These are phyloP conservation scores for Oryza meridionalis DNA, from an alignment of 176 grass and related monocot genomes.

Conservation along the genomic window DNA sequence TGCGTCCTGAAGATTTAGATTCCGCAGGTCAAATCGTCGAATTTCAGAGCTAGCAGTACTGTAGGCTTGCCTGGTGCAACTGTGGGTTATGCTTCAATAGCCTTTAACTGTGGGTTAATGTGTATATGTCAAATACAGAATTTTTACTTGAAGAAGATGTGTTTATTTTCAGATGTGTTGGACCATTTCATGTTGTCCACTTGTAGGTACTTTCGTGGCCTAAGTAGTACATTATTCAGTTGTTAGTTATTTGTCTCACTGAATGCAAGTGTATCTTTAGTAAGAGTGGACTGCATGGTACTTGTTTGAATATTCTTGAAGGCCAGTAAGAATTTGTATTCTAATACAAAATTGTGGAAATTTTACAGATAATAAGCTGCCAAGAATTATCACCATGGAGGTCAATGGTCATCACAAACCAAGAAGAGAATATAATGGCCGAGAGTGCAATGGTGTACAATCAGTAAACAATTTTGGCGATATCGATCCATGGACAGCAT, in stretches of 20 bases:
- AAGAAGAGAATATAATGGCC: slow-evolving; percentile 44
- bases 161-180: slow-evolving; percentile 35
- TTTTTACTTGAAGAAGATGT: slow-evolving; percentile 12
- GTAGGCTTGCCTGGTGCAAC: neutral
- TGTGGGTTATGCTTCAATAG: neutral
- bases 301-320: neutral
- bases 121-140: neutral
- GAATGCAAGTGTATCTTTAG: slow-evolving; percentile 17
- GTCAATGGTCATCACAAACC: slow-evolving; percentile 58
- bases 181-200: slow-evolving; percentile 31
- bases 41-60: neutral
- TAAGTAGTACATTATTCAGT: slow-evolving; percentile 23
- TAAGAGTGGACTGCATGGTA: neutral
- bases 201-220: slow-evolving; percentile 11
- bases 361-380: slow-evolving; percentile 38
- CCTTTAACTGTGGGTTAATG: neutral
- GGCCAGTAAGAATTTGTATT: slow-evolving; percentile 17
- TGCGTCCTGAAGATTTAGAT: neutral
- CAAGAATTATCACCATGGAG: slow-evolving; percentile 51
- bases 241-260: slow-evolving; percentile 16
- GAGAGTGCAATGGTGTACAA: slow-evolving; percentile 54
- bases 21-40: neutral
- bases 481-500: slow-evolving; percentile 95
- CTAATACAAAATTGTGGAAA: slow-evolving; percentile 18
- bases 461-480: slow-evolving; percentile 63